phyloP scores from a whole-genome alignment of 345 rosid genomes.

The Eucalyptus curtisii region DNA sequence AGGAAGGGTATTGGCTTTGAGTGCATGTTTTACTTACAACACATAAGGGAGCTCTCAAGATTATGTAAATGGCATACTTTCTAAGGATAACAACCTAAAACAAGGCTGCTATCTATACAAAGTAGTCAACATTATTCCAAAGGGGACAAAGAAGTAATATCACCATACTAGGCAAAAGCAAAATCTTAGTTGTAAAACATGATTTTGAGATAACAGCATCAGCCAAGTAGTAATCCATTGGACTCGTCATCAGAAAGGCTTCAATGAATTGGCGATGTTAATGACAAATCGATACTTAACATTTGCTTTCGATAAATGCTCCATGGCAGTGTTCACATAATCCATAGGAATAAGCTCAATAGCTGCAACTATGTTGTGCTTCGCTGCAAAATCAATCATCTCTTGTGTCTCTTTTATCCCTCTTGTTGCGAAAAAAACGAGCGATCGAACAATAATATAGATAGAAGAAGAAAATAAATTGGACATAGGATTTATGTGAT shows the following conservation, averaged over 20 bases:
- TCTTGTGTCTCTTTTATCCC: conserved; percentile 24
- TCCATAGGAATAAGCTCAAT: conserved; percentile 7
- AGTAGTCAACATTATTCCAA: neutral
- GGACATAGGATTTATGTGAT: no score
- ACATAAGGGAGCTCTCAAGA: neutral
- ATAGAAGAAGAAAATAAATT: no score
- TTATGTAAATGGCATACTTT: neutral
- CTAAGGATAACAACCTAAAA: neutral
- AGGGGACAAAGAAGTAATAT: neutral
- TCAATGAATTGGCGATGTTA: conserved; percentile 1
- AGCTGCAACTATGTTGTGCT: neutral
- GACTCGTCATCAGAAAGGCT: neutral
- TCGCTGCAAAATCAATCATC: conserved; percentile 2
- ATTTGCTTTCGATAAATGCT: neutral
- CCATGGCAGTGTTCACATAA: conserved; percentile 6
- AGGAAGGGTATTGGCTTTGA: neutral
- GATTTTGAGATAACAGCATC: neutral
- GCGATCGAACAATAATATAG: no score
- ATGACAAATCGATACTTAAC: conserved; percentile 10
- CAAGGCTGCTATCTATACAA: neutral
- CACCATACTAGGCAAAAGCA: neutral
- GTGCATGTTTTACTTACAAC: neutral
- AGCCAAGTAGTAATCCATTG: neutral
- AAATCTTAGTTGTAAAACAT: neutral
- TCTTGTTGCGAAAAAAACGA: no score